Evolutionary conservation across 345 rosid genomes (phyloP).

Genomic region (Kandelia obovata): DNA sequence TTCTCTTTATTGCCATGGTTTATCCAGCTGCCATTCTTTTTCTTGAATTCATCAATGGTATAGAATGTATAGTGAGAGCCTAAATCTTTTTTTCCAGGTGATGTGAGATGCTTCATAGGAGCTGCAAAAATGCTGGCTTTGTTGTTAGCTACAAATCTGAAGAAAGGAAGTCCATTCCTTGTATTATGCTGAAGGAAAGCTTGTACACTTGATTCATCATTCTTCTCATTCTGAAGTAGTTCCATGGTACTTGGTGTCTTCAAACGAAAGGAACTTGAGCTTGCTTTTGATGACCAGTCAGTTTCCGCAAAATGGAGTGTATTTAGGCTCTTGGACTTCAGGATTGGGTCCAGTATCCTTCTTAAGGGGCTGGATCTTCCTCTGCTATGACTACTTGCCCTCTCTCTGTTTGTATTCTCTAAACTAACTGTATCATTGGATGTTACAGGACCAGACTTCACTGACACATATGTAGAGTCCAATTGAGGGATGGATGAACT

Average conservation of each 20-base stretch:
- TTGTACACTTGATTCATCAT: conserved; percentile 32
- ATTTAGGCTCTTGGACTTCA: conserved; percentile 43
- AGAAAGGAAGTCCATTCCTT: conserved; percentile 65
- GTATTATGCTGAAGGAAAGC: conserved; percentile 60
- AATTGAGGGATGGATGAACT: conserved; percentile 43
- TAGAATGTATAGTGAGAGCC: conserved; percentile 51
- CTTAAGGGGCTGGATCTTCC: conserved; percentile 70
- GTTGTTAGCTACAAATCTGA: conserved; percentile 59
- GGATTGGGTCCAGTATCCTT: conserved; percentile 67
- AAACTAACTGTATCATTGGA: conserved; percentile 33
- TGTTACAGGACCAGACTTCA: conserved; percentile 53
- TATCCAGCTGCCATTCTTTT: conserved; percentile 62
- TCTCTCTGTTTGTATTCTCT: conserved; percentile 39
- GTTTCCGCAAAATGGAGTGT: conserved; percentile 33
- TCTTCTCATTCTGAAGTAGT: conserved; percentile 33
- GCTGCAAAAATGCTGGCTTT: conserved; percentile 62
- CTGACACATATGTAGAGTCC: conserved; percentile 43
- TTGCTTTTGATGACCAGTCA: conserved; percentile 35
- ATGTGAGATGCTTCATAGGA: conserved; percentile 42
- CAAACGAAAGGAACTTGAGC: conserved; percentile 27
- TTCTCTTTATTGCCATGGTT: conserved; percentile 54
- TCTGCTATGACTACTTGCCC: conserved; percentile 31
- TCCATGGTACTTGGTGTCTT: conserved; percentile 23
- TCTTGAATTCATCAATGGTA: conserved; percentile 61
- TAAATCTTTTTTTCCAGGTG: conserved; percentile 40